phyloP scores from a whole-genome alignment of 345 rosid genomes.

The Camelina sativa region DNA sequence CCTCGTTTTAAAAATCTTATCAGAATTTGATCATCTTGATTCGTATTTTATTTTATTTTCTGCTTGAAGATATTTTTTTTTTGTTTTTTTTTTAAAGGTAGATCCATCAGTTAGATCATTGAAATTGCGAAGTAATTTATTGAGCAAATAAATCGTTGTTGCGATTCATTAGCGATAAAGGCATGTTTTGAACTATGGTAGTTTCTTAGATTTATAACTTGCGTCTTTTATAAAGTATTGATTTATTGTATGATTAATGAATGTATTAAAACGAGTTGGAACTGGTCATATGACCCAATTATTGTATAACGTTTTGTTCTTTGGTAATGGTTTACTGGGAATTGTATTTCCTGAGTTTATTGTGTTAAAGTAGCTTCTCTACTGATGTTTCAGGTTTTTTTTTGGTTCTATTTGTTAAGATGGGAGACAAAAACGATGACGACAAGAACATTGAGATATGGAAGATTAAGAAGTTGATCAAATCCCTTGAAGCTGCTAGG shows the following conservation, averaged over 20 bases:
- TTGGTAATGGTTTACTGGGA: neutral
- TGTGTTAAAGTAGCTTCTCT: neutral
- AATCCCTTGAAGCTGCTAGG: conserved; percentile 5
- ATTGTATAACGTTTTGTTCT: neutral
- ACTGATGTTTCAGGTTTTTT: neutral
- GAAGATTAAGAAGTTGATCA: conserved; percentile 8
- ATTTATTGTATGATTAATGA: neutral
- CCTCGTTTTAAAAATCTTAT: neutral
- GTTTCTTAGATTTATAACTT: neutral
- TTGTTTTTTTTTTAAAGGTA: neutral
- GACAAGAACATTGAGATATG: conserved; percentile 12
- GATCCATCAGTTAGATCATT: neutral
- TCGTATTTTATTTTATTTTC: neutral
- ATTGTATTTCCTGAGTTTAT: too few species aligned
- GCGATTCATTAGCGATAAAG: neutral
- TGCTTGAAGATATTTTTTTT: neutral
- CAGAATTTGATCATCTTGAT: neutral
- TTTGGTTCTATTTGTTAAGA: neutral
- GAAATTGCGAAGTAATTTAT: neutral
- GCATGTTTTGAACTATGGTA: neutral
- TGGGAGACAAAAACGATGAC: conserved; percentile 3
- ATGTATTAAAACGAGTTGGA: neutral
- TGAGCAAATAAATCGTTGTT: neutral
- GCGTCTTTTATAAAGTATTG: neutral
- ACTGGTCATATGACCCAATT: neutral